Evolutionary conservation across 768 basidiomycete genomes (phyloP).

Genomic region (Calocera viscosa): DNA sequence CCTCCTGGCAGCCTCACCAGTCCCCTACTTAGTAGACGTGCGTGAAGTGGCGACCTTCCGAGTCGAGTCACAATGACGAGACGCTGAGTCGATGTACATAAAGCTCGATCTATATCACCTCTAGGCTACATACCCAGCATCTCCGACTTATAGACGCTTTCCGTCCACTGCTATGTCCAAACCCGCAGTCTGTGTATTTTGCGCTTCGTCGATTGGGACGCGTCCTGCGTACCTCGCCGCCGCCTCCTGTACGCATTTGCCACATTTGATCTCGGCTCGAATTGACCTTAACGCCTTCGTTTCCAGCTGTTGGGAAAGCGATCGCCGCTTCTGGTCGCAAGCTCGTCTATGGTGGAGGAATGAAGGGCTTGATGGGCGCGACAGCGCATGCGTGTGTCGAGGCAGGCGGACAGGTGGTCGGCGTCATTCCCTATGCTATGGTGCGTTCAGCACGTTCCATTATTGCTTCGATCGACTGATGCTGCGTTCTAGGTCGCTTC

Average conservation of each 20-base stretch:
- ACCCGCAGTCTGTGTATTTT: constrained; percentile 43
- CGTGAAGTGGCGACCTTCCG: too few relatives aligned
- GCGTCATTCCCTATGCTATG: constrained; percentile 71
- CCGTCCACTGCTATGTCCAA: neutral
- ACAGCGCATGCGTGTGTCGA: constrained; percentile 55
- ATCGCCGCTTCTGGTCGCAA: constrained; percentile 47
- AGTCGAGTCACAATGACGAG: too few relatives aligned
- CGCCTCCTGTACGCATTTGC: constrained; percentile 45
- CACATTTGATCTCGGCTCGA: neutral
- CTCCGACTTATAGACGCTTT: too few relatives aligned
- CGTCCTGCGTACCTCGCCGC: constrained; percentile 50
- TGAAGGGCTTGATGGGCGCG: constrained; percentile 73
- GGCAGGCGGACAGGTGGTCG: constrained; percentile 58
- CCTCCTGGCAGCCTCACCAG: too few relatives aligned
- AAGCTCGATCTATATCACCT: too few relatives aligned
- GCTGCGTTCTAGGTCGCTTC: neutral
- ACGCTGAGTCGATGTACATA: too few relatives aligned
- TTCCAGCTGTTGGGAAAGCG: constrained; percentile 59
- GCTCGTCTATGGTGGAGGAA: constrained; percentile 80
- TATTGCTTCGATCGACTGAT: neutral
- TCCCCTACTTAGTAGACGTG: too few relatives aligned
- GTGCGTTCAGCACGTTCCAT: constrained; percentile 27
- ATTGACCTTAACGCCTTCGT: neutral
- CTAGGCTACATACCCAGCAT: too few relatives aligned
- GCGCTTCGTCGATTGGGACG: constrained; percentile 61